Evolutionary conservation across 768 basidiomycete genomes (phyloP).

Genomic region (Auriscalpium vulgare): DNA sequence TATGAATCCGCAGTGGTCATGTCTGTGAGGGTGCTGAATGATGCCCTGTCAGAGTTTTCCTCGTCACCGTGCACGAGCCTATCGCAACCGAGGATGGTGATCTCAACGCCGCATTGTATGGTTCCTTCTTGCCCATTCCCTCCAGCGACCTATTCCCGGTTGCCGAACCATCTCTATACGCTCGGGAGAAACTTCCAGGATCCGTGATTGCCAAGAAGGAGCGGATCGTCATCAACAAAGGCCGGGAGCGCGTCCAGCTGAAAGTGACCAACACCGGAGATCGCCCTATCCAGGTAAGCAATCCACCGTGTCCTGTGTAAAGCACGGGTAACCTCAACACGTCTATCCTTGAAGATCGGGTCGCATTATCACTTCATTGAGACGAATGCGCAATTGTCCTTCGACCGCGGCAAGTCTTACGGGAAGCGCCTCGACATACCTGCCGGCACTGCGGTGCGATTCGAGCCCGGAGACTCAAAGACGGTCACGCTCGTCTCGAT

Average conservation of each 20-base stretch:
- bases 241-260: slow-evolving; percentile 58
- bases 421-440: slow-evolving; percentile 88
- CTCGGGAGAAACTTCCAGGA: slow-evolving; percentile 57
- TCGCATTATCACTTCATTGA: slow-evolving; percentile 95
- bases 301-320: neutral
- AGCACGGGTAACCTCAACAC: slow-evolving; percentile 3
- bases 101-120: slow-evolving; percentile 80
- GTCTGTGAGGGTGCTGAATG: neutral
- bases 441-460: slow-evolving; percentile 91
- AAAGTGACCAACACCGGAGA: slow-evolving; percentile 88
- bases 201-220: slow-evolving; percentile 62
- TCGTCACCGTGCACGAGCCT: slow-evolving; percentile 97
- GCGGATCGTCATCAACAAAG: slow-evolving; percentile 68
- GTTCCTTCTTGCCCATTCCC: slow-evolving; percentile 87
- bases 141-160: slow-evolving; percentile 55
- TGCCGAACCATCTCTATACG: slow-evolving; percentile 38
- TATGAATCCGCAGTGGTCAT: slow-evolving; percentile 24
- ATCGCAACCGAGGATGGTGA: slow-evolving; percentile 79
- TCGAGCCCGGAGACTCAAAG: slow-evolving; percentile 89
- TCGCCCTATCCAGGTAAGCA: slow-evolving; percentile 78
- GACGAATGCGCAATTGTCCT: slow-evolving; percentile 71
- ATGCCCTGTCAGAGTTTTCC: slow-evolving; percentile 56
- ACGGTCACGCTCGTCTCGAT: slow-evolving; percentile 77
- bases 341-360: slow-evolving; percentile 50
- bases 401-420: slow-evolving; percentile 77